These are phyloP conservation scores for Tuber indicum DNA, from an alignment of 495 filamentous ascomycete species.

Conservation along the genomic window DNA sequence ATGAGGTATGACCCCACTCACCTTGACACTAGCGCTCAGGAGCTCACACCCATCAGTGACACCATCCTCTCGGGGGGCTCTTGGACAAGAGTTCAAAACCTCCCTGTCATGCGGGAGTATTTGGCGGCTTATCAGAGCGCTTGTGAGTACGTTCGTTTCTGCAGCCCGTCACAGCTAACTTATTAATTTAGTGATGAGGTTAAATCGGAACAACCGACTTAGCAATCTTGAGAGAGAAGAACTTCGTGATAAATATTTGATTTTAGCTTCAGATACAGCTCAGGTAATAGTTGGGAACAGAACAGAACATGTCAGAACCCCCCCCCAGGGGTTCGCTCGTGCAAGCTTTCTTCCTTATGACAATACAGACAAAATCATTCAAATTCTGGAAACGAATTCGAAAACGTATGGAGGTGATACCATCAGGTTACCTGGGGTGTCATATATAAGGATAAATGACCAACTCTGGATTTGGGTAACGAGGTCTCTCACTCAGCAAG, in stretches of 20 bases:
- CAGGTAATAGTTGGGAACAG: background rate
- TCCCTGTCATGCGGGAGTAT: background rate
- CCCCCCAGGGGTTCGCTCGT: background rate
- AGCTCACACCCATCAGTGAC: background rate
- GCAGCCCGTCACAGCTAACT: background rate
- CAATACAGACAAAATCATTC: background rate
- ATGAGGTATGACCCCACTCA: constrained; percentile 18
- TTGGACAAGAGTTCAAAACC: background rate
- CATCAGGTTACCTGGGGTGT: background rate
- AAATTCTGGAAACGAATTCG: constrained; percentile 1
- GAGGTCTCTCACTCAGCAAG: background rate
- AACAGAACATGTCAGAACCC: background rate
- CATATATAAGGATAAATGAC: constrained; percentile 1
- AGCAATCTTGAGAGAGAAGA: background rate
- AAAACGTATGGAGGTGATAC: background rate
- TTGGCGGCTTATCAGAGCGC: background rate
- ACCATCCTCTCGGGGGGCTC: background rate
- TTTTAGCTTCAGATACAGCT: background rate
- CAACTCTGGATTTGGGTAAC: background rate
- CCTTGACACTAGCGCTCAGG: background rate
- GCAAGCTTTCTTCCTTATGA: background rate
- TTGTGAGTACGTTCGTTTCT: background rate
- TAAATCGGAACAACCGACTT: background rate
- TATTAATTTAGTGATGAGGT: background rate
- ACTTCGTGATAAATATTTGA: background rate